phyloP scores from a whole-genome alignment of 2,329 filamentous ascomycete species.

The Pseudogymnoascus sp. region DNA sequence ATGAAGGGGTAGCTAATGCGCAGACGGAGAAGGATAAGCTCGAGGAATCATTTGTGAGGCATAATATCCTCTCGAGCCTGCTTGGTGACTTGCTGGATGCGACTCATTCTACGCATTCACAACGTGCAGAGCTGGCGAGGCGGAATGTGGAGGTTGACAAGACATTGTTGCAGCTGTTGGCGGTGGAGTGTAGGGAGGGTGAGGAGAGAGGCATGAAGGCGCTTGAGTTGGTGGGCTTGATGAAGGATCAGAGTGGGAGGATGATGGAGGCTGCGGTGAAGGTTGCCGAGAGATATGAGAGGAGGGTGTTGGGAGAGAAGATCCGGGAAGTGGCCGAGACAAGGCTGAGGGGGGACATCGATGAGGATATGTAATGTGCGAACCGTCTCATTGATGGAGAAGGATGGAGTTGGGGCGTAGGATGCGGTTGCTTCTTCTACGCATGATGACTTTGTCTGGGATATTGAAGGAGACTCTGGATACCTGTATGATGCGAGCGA shows the following conservation, averaged over 20 bases:
- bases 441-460: neutral
- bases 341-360: constrained; percentile 15
- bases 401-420: neutral
- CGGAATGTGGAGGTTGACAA: constrained; percentile 85
- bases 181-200: constrained; percentile 80
- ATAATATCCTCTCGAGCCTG: constrained; percentile 62
- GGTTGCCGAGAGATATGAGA: constrained; percentile 77
- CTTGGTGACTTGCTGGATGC: constrained; percentile 65
- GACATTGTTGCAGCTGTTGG: constrained; percentile 78
- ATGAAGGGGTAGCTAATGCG: constrained; percentile 29
- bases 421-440: neutral
- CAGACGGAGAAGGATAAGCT: constrained; percentile 50
- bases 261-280: constrained; percentile 90
- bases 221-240: constrained; percentile 77
- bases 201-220: constrained; percentile 94
- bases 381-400: neutral
- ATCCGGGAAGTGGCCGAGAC: constrained; percentile 76
- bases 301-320: constrained; percentile 76
- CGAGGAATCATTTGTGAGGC: constrained; percentile 74
- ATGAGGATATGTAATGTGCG: neutral
- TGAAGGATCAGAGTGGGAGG: constrained; percentile 74
- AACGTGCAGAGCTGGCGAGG: constrained; percentile 58
- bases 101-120: constrained; percentile 53
- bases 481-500: neutral
- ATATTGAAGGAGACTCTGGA: neutral